These are phyloP conservation scores for Solanum piurae DNA, from an alignment of 257 asterid species.

Conservation along the genomic window DNA sequence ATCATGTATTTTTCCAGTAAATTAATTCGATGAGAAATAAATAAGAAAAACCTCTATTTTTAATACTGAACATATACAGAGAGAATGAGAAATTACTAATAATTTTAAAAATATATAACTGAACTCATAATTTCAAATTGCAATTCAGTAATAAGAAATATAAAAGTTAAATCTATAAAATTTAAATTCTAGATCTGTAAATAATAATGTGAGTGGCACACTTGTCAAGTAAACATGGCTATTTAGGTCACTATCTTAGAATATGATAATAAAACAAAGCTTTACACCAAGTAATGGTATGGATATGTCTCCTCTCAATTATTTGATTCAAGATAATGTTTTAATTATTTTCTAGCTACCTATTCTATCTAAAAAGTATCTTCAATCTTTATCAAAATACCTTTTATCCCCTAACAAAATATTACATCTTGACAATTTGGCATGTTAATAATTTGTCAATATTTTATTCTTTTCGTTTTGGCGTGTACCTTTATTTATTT, in stretches of 20 bases:
- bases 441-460: not conserved
- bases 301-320: not conserved
- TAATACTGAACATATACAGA: not conserved
- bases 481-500: not conserved
- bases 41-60: not conserved
- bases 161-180: no score
- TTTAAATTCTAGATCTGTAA: no score
- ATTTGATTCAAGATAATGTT: not conserved
- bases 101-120: no score
- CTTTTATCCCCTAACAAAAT: not conserved
- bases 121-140: not conserved
- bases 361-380: not conserved
- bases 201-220: not conserved
- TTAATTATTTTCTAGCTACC: not conserved
- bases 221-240: slow-evolving; percentile 20
- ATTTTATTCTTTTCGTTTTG: not conserved
- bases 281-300: not conserved
- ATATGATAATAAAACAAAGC: not conserved
- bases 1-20: no score
- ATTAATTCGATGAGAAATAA: not conserved
- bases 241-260: slow-evolving; percentile 4
- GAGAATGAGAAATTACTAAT: not conserved
- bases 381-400: not conserved
- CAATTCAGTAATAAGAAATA: no score
- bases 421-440: not conserved